Base-by-base conservation (phyloP, 2,329 filamentous ascomycete genomes). In the Beauveria pseudobassiana region DNA sequence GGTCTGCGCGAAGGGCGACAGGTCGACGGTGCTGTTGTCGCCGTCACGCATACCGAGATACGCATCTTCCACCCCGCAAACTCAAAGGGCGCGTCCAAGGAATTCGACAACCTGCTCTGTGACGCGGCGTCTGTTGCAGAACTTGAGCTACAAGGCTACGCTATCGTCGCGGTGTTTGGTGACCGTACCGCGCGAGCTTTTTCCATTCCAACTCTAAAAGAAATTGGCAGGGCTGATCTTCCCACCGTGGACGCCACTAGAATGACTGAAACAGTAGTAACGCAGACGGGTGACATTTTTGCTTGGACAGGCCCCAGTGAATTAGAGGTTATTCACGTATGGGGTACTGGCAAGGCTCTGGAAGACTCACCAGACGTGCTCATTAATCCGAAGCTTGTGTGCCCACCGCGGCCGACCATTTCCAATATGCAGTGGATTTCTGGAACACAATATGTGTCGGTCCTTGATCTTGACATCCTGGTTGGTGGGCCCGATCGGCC, bases 391-490 rank as follows among this genome's bases (percentile, higher is more conserved):
- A 81, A 89, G 62, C 82, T 90, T 0, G 71, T 83, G 18, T 82
- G 89, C 24, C 93, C 93, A 2, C 82, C 91, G 14, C 86, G 95
- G 2, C 95, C 95, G 1, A 96, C 92, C 0, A 99, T 99, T 63
- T 96, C 90, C 22, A 96, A 96, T 69, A 76, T 99, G 43, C 92
- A 98, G 75, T 99, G 95, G 95, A 91, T 99, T 58, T 89, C 92
- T 0, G 95, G 95, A 4, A 98, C 93, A 1, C 93, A 97, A 74
- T 89, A 96, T 68, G 83, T 99, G 51, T 91, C 91, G 1, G 88
- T 91, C 0, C 81, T 87, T 2, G 95, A 99, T 69, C 86, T 99
- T 69, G 95, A 98, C 70, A 76, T 96, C 2, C 79, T 99, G 1
- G 95, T 99, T 63, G 91, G 93, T 56, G 93, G 93, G 0, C 87